Evolutionary conservation across 768 basidiomycete species (phyloP), one percentile per base, ranked within the genome.

Genomic region (Kwoniella europaea): DNA sequence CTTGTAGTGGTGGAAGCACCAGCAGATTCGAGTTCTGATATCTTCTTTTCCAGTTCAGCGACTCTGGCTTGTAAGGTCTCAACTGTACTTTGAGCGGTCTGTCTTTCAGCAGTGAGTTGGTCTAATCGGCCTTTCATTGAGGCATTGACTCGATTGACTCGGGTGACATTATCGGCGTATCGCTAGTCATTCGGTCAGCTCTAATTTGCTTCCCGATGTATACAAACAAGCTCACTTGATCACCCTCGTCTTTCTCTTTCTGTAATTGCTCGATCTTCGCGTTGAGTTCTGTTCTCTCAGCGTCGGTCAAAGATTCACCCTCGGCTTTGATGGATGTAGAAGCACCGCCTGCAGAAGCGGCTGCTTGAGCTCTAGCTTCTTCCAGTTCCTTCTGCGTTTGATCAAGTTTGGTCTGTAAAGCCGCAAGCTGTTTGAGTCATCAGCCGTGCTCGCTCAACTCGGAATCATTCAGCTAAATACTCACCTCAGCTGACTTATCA

Each of bases 61-160:
- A 74, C 64, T 24, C 60, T 66, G 24, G 69, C 60, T 41, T 69
- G 61, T 41, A 71, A 24, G 1, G 62, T 63, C 7, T 68, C 73
- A 12, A 64, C 62, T 7, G 62, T 70, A 9, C 18, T 24, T 54
- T 74, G 62, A 12, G 65, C 50, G 18, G 56, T 29, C 3, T 53
- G 24, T 22, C 58, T 62, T 24, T 71, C 65, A 6, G 53, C 20
- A 2, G 29, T 54, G 2, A 74, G 57, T n/a, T 64, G 67, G 27
- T 62, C 58, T 5, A 76, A 55, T 20, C 76, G 54, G 9, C 41
- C 63, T 22, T 62, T 62, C 41, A 79, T 59, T 6, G 35, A 52
- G 4, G 65, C 59, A 46, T 81, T 81, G 68, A 65, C 73, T 20
- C 75, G 73, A 50, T 81, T 81, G 63, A 81, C 80, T 65, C 69